Base-by-base conservation (phyloP, 768 basidiomycete species). In the Amanita rubescens region DNA sequence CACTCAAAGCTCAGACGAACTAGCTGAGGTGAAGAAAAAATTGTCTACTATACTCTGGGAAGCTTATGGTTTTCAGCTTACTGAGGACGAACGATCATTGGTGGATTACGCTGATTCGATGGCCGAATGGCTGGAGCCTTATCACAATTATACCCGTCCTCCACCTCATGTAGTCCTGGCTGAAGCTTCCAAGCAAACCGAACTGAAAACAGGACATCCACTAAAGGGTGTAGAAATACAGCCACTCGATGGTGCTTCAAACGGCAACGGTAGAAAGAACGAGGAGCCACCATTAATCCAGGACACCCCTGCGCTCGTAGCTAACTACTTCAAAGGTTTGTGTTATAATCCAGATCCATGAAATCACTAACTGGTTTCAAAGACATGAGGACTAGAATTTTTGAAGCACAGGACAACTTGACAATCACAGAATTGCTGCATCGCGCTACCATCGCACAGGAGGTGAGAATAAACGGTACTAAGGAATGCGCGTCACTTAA, bases 101-200 rank as follows among this genome's bases (percentile, higher is more conserved):
- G 68, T 82, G 42, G 71, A 83, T 22, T 90, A 80, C 67, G 77
- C 80, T 10, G 72, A 70, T 33, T 77, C 80, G 14, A 68, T 90
- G 43, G 79, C 84, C 27, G 76, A 82, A 49, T 92, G 89, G 89
- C 73, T 92, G 14, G 85, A 81, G 55, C 85, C 85, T 6, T 82
- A 87, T 64, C 88, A 92, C 58, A 75, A 87, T 54, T 70, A 87
- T 60, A 72, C 80, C 32, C 84, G 90, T 2, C 90, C 87, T 3
- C 82, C 81, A 17, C 80, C 87, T 2, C 67, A 79, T 6, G 77
- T 79, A 14, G 87, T 89, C 30, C 70, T 89, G 20, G 86, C 85
- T 6, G 89, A 89, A 64, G 85, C 84, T 30, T 78, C 85, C 5
- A 89, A 82, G 59, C 80, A 82, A 64, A 80, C 81, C 0, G 81